Conservation (phyloP, 768 basidiomycete genomes). For the Naganishia friedmannii region DNA sequence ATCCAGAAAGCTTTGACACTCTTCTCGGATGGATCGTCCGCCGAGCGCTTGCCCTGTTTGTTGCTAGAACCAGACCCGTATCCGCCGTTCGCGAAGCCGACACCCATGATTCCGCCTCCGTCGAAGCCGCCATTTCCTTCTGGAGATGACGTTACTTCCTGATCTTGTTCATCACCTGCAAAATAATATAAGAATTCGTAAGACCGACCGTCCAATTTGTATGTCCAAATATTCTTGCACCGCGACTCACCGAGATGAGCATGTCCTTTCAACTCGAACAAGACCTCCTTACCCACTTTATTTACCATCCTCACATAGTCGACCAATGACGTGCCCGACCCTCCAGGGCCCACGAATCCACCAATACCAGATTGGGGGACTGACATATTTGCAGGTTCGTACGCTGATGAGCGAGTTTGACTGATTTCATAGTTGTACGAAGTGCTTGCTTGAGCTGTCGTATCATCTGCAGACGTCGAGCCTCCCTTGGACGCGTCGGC, state of each 20-base stretch:
- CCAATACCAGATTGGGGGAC: slow-evolving; percentile 18
- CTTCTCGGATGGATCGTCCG: slow-evolving; percentile 21
- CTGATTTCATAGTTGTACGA: slow-evolving; percentile 29
- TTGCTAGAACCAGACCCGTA: neutral
- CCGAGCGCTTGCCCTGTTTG: neutral
- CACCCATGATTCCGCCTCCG: slow-evolving; percentile 34
- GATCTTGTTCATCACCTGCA: slow-evolving; percentile 28
- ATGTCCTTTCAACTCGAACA: slow-evolving; percentile 33
- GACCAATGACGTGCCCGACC: slow-evolving; percentile 12
- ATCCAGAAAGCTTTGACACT: slow-evolving; percentile 47
- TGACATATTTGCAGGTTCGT: slow-evolving; percentile 23
- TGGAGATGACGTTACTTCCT: slow-evolving; percentile 21
- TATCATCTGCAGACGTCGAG: slow-evolving; percentile 9
- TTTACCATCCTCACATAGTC: slow-evolving; percentile 29
- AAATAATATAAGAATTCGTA: neutral
- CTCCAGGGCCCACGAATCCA: slow-evolving; percentile 25
- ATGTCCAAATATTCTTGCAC: too few species aligned
- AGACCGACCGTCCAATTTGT: too few species aligned
- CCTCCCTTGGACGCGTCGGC: neutral
- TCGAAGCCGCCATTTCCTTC: slow-evolving; percentile 35
- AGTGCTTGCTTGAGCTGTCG: neutral
- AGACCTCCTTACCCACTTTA: slow-evolving; percentile 28
- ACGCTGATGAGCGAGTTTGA: slow-evolving; percentile 28
- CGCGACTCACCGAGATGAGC: slow-evolving; percentile 26
- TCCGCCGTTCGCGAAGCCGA: slow-evolving; percentile 6